Evolutionary conservation across 2,329 filamentous ascomycete genomes (phyloP).

Genomic region (Dactylella cylindrospora): DNA sequence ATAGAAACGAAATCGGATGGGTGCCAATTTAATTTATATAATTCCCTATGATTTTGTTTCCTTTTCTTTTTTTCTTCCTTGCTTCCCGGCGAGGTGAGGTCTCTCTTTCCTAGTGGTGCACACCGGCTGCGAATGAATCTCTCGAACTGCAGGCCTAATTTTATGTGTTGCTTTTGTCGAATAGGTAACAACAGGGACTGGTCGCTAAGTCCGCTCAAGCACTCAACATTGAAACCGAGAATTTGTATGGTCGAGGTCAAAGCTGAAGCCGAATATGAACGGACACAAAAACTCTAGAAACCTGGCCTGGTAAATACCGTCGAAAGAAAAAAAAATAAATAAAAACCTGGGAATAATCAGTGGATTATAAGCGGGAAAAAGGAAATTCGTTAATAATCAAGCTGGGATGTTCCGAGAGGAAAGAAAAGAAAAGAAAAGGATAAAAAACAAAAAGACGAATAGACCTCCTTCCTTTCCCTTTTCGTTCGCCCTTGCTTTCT

Average conservation of each 20-base stretch:
- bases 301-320: background rate
- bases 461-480: slow-evolving; percentile 12
- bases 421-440: slow-evolving; percentile 28
- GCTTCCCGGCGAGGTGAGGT: background rate
- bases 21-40: slow-evolving; percentile 1
- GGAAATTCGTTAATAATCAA: slow-evolving; percentile 24
- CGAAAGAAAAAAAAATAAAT: background rate
- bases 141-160: no score
- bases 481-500: slow-evolving; percentile 20
- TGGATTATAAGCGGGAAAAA: slow-evolving; percentile 3
- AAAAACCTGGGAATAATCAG: background rate
- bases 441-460: slow-evolving; percentile 5
- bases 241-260: slow-evolving; percentile 27
- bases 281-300: slow-evolving; percentile 34
- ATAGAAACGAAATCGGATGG: no score
- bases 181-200: no score
- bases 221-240: slow-evolving; percentile 38
- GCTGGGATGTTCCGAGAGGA: slow-evolving; percentile 41
- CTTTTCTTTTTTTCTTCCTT: slow-evolving; percentile 1
- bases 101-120: slow-evolving; percentile 1
- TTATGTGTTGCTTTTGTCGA: no score
- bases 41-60: background rate
- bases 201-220: slow-evolving; percentile 20
- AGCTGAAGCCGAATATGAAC: slow-evolving; percentile 41
- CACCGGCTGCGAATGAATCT: no score